Conservation (phyloP, 106 monocot species). For the Xerophyta viscosa region DNA sequence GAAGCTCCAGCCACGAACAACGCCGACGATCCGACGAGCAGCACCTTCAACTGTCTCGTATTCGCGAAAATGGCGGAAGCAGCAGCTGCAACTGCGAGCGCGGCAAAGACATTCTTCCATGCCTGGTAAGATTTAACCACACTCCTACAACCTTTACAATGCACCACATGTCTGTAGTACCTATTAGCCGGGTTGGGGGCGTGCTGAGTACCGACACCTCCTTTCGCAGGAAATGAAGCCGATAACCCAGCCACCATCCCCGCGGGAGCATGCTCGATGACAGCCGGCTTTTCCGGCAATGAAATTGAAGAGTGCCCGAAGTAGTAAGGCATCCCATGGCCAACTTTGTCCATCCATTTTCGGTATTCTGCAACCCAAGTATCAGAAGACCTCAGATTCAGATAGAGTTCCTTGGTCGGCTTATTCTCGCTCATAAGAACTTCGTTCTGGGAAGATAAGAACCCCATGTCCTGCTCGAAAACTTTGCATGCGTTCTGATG, state of each 20-base stretch:
- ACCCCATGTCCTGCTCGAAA: conserved; percentile 99
- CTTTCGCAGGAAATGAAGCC: conserved; percentile 58
- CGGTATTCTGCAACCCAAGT: conserved; percentile 92
- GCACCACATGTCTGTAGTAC: conserved; percentile 67
- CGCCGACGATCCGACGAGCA: conserved; percentile 20
- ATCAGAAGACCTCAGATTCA: conserved; percentile 70
- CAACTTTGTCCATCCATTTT: conserved; percentile 94
- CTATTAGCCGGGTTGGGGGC: conserved; percentile 50
- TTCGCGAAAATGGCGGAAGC: conserved; percentile 39
- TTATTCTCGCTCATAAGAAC: conserved; percentile 63
- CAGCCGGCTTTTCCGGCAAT: conserved; percentile 36
- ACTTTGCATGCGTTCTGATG: conserved; percentile 92
- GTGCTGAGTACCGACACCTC: conserved; percentile 35
- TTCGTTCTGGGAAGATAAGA: conserved; percentile 95
- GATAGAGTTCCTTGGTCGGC: conserved; percentile 74
- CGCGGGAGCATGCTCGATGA: conserved; percentile 59
- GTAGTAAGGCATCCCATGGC: conserved; percentile 95
- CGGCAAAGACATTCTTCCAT: conserved; percentile 30
- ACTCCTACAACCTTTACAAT: conserved; percentile 55
- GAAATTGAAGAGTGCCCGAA: conserved; percentile 66
- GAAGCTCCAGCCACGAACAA: conserved; percentile 24
- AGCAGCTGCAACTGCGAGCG: conserved; percentile 19
- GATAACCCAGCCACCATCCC: conserved; percentile 44
- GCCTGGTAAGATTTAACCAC: conserved; percentile 17
- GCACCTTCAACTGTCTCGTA: conserved; percentile 35